These are phyloP conservation scores for Fraxinus platypoda DNA, from an alignment of 305 asterid species.

Conservation along the genomic window DNA sequence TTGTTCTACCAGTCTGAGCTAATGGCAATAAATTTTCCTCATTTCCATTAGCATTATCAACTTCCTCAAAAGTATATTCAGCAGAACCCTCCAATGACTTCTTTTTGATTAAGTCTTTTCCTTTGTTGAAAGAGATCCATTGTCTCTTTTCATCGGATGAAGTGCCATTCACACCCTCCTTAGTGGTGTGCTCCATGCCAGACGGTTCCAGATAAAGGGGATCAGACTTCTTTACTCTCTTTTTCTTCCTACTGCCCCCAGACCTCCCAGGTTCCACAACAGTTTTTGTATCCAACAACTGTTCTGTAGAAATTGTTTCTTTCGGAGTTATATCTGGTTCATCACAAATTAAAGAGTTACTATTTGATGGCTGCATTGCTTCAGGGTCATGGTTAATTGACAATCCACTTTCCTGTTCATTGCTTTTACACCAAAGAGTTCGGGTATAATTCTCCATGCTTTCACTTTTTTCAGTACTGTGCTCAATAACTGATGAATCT, in stretches of 20 bases:
- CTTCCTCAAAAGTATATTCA: slow-evolving; percentile 25
- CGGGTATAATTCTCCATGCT: slow-evolving; percentile 20
- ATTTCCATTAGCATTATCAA: slow-evolving; percentile 14
- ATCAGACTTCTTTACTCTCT: slow-evolving; percentile 26
- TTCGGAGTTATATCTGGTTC: slow-evolving; percentile 4
- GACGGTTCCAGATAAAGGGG: slow-evolving; percentile 23
- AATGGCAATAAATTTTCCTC: slow-evolving; percentile 21
- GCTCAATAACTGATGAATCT: slow-evolving; percentile 29
- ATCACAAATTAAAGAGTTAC: slow-evolving; percentile 2
- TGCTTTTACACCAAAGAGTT: slow-evolving; percentile 20
- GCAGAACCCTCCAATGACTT: slow-evolving; percentile 25
- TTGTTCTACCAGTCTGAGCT: slow-evolving; percentile 15
- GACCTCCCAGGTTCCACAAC: slow-evolving; percentile 27
- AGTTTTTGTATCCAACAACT: slow-evolving; percentile 27
- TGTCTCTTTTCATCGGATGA: slow-evolving; percentile 24
- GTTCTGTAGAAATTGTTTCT: slow-evolving; percentile 15
- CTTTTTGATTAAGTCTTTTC: slow-evolving; percentile 23
- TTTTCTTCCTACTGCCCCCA: slow-evolving; percentile 23
- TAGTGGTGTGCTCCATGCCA: slow-evolving; percentile 30
- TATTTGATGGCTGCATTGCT: slow-evolving; percentile 15
- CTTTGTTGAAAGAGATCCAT: slow-evolving; percentile 18
- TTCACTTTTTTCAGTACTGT: slow-evolving; percentile 23
- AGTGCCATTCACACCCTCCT: slow-evolving; percentile 31
- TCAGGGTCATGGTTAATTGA: slow-evolving; percentile 20
- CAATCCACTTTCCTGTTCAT: slow-evolving; percentile 22